Base-by-base conservation (phyloP, 768 basidiomycete genomes). In the Russula vinacea region DNA sequence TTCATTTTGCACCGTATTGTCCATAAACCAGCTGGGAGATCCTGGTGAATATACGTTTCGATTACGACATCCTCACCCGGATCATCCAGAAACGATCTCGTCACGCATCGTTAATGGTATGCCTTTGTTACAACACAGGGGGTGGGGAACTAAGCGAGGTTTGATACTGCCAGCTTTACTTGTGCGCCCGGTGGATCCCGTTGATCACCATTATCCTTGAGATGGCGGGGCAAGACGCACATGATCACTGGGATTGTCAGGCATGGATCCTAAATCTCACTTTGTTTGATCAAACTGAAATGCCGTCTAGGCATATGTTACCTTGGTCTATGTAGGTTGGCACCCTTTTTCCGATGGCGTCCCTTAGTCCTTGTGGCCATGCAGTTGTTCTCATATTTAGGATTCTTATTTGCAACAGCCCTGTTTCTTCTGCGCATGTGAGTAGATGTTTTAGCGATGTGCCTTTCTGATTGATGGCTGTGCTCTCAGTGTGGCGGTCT, bases 21-120 rank as follows among this genome's bases (percentile, higher is more conserved):
- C 44, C n/a, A 45, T 45, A n/a, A 22, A 2, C 33, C 13, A 63
- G 65, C 22, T 66, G 65, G 65, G 65, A 66, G 17, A 55, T 63
- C 14, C 24, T 66, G 5, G 4, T 33, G n/a, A 63, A 55, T 19
- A 26, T 66, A 10, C 35, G 53, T 26, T 66, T 58, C 17, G 65
- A 66, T 16, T 45, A 39, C 16, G 33, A 33, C 35, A 5, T 63
- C 51, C 10, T 57, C 9, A 40, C 29, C 3, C 56, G 65, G 26
- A 52, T 29, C 29, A 2, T 29, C 10, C 35, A 10, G 10, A 35
- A 62, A 52, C 56, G 65, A 1, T 22, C 45, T 29, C 24, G 40
- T 13, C 35, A 17, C 35, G 37, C 33, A 47, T 66, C 60, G 14
- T 62, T n/a, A 5, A 26, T 42, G 55, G 65, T 33, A 26, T 52